These are phyloP conservation scores for Coemansia sp. DNA, from an alignment of 192 early-diverging fungal species.

Conservation along the genomic window DNA sequence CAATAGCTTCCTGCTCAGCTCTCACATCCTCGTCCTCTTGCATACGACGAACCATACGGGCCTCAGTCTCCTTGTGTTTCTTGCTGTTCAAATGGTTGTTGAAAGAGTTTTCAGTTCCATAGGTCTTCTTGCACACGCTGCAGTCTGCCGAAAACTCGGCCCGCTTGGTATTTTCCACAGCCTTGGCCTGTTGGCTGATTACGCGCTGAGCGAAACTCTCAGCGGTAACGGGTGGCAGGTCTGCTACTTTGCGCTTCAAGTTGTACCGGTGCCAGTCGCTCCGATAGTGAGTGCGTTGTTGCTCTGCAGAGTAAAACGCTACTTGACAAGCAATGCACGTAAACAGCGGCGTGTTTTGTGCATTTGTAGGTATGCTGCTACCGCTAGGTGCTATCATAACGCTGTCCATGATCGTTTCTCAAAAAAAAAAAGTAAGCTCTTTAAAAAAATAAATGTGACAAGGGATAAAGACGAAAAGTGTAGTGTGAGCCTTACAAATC, in stretches of 20 bases:
- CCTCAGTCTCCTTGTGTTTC: constrained; percentile 88
- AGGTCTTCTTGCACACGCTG: constrained; percentile 66
- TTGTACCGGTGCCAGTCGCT: constrained; percentile 99
- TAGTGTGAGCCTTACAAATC: not conserved
- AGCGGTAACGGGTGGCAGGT: constrained; percentile 79
- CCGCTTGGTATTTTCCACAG: constrained; percentile 45
- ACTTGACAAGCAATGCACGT: constrained; percentile 93
- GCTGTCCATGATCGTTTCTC: constrained; percentile 7
- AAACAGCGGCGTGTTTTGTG: constrained; percentile 62
- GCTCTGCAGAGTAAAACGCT: constrained; percentile 85
- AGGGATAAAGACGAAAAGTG: constrained; percentile 4
- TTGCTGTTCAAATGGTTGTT: constrained; percentile 91
- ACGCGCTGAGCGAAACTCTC: constrained; percentile 84
- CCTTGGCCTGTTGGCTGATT: constrained; percentile 63
- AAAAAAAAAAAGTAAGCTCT: not conserved
- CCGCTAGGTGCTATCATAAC: not conserved
- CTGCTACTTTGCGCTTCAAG: constrained; percentile 94
- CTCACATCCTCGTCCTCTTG: constrained; percentile 42
- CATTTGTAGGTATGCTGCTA: constrained; percentile 43
- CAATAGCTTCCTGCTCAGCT: constrained; percentile 49
- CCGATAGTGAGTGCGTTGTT: constrained; percentile 91
- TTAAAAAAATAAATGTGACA: not conserved
- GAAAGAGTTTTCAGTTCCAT: constrained; percentile 82
- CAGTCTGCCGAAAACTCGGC: constrained; percentile 53
- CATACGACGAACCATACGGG: constrained; percentile 51